Conservation (phyloP, 345 rosid genomes). For the Balakata baccata region DNA sequence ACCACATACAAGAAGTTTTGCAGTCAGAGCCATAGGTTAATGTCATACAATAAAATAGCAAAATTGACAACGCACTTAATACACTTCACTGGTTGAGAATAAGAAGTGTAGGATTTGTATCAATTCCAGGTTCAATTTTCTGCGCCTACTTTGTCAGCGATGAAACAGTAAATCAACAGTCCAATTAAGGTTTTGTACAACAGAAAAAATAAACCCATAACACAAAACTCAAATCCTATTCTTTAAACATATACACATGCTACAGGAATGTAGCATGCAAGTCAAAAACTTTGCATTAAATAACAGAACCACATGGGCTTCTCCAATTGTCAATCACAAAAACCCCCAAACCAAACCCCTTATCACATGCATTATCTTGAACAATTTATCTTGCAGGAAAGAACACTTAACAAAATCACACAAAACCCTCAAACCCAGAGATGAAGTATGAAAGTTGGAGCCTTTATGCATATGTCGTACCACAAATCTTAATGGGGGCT, state of each 20-base stretch:
- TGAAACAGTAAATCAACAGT: background rate
- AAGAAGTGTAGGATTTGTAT: background rate
- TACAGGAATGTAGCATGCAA: background rate
- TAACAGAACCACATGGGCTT: background rate
- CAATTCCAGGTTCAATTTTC: background rate
- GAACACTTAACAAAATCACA: background rate
- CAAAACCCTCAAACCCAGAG: background rate
- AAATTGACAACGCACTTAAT: background rate
- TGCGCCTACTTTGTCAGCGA: background rate
- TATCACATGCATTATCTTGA: background rate
- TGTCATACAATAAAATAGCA: background rate
- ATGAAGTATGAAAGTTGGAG: background rate
- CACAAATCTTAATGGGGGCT: constrained; percentile 95
- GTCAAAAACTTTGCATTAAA: background rate
- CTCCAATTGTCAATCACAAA: background rate
- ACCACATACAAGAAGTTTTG: background rate
- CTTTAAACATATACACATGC: background rate
- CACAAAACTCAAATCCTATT: background rate
- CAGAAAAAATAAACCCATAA: background rate
- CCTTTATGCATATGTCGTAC: constrained; percentile 28
- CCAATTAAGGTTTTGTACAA: background rate
- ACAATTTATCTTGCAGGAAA: background rate
- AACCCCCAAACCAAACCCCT: background rate
- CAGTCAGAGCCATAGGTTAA: background rate
- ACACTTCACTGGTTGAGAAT: background rate